These are phyloP conservation scores for Cyclocybe aegerita DNA, from an alignment of 768 basidiomycete genomes.

Conservation along the genomic window DNA sequence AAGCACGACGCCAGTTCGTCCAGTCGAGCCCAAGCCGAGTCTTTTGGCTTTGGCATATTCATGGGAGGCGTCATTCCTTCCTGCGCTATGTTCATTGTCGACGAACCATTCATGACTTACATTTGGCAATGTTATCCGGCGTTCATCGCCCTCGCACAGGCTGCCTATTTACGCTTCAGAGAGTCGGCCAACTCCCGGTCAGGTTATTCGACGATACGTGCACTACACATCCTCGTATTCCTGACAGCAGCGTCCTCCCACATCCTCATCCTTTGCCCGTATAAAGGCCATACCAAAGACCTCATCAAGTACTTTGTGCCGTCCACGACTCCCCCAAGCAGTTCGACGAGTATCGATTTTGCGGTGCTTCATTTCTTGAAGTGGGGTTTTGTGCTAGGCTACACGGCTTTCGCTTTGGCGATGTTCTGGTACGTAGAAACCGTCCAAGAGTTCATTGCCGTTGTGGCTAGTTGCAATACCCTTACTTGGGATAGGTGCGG, in stretches of 20 bases:
- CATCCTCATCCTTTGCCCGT: conserved; percentile 32
- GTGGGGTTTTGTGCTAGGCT: conserved; percentile 43
- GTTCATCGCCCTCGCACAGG: conserved; percentile 32
- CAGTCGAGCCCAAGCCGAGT: conserved; percentile 42
- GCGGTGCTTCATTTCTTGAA: conserved; percentile 40
- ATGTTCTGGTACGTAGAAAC: conserved; percentile 45
- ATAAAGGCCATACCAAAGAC: conserved; percentile 21
- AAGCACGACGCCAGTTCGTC: conserved; percentile 15
- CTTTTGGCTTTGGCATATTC: conserved; percentile 41
- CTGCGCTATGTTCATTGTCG: conserved; percentile 35
- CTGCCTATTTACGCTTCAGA: conserved; percentile 36
- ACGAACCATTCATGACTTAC: conserved; percentile 42
- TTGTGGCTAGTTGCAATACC: conserved; percentile 31
- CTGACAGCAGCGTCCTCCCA: conserved; percentile 36
- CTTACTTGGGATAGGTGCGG: conserved; percentile 46
- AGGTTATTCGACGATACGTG: conserved; percentile 30
- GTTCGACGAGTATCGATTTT: conserved; percentile 16
- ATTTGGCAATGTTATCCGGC: conserved; percentile 53
- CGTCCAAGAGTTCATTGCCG: conserved; percentile 20
- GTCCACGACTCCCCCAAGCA: conserved; percentile 23
- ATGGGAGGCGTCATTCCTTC: conserved; percentile 42
- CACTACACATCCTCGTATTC: conserved; percentile 33
- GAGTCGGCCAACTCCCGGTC: conserved; percentile 15
- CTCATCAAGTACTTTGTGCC: conserved; percentile 30
- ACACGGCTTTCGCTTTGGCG: conserved; percentile 34